phyloP scores from a whole-genome alignment of 768 basidiomycete genomes.

The Termitomyces sp. region DNA sequence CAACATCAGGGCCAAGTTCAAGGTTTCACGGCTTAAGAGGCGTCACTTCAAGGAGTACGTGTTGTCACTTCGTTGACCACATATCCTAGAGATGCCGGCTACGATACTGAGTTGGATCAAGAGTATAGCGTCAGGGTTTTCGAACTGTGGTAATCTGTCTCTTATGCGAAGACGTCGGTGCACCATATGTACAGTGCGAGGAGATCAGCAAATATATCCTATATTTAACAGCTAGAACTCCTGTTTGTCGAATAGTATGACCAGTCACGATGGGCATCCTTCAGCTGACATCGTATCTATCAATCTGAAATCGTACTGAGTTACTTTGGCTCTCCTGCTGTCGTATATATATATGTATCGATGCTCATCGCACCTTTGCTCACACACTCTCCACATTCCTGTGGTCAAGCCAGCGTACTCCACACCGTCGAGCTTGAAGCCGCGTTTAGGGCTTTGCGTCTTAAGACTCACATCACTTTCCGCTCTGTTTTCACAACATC shows the following conservation, averaged over 20 bases:
- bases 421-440: not conserved
- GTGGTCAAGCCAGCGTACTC: not conserved
- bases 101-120: not conserved
- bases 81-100: not conserved
- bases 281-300: not conserved
- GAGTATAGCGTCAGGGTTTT: not conserved
- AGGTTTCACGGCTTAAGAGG: no score
- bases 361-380: not conserved
- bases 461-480: not conserved
- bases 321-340: not conserved
- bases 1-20: no score
- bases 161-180: no score
- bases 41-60: no score
- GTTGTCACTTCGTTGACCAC: not conserved
- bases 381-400: not conserved
- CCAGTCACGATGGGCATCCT: not conserved
- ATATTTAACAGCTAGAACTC: not conserved
- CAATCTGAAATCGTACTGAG: not conserved
- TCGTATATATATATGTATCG: not conserved
- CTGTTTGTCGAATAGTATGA: not conserved
- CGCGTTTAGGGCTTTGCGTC: not conserved
- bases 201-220: not conserved
- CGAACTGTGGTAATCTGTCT: no score
- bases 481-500: not conserved
- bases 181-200: no score